phyloP scores from a whole-genome alignment of 2,329 filamentous ascomycete species.

The Gliomastix tumulicola region DNA sequence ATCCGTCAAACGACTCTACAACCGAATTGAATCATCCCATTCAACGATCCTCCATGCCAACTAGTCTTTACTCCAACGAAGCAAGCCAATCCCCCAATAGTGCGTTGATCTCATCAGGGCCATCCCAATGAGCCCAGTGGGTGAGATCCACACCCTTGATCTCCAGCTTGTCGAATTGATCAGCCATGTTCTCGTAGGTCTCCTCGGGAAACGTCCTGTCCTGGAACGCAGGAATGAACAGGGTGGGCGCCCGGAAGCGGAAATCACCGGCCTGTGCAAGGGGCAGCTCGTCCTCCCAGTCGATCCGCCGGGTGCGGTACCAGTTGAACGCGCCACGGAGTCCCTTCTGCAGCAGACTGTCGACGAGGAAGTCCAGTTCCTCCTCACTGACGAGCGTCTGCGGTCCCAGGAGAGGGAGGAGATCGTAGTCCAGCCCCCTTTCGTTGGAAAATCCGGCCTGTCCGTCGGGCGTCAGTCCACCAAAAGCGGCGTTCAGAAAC shows the following conservation, averaged over 20 bases:
- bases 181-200: not conserved
- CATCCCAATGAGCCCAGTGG: not conserved
- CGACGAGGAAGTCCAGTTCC: constrained; percentile 69
- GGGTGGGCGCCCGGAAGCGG: not conserved
- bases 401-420: constrained; percentile 53
- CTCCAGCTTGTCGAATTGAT: not conserved
- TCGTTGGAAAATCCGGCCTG: constrained; percentile 46
- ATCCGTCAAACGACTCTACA: no score
- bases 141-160: not conserved
- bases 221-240: not conserved
- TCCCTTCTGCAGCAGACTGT: constrained; percentile 59
- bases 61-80: not conserved
- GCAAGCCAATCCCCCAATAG: not conserved
- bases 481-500: constrained; percentile 63
- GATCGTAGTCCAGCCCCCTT: constrained; percentile 53
- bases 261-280: constrained; percentile 49
- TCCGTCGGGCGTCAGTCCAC: constrained; percentile 47
- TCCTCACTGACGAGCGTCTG: constrained; percentile 53
- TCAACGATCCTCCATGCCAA: no score
- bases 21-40: no score
- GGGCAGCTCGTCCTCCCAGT: constrained; percentile 62
- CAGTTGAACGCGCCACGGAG: constrained; percentile 71
- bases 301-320: constrained; percentile 66
- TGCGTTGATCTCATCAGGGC: not conserved
- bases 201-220: not conserved